Evolutionary conservation across 169 alveolate genomes (phyloP).

Genomic region (Eimeria sp.): DNA sequence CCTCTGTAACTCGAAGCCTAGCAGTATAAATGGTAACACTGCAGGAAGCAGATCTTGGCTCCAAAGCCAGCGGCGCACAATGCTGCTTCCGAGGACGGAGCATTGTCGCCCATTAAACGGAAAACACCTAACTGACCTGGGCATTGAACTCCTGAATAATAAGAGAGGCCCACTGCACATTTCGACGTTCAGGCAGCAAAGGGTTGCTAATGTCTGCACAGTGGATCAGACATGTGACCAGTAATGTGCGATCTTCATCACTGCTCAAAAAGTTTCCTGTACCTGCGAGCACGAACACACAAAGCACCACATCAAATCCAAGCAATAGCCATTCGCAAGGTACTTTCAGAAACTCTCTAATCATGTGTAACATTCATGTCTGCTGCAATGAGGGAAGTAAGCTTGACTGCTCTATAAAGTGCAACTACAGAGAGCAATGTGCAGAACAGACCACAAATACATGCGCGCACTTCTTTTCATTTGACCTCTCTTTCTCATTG

Average conservation of each 20-base stretch:
- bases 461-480: conserved; percentile 76
- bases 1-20: background rate
- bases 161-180: conserved; percentile 84
- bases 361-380: background rate
- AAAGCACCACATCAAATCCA: background rate
- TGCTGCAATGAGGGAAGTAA: background rate
- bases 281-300: background rate
- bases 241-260: conserved; percentile 76
- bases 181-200: conserved; percentile 70
- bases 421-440: background rate
- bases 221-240: conserved; percentile 81
- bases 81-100: background rate
- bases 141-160: conserved; percentile 83
- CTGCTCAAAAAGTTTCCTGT: conserved; percentile 51
- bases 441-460: background rate
- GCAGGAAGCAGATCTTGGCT: background rate
- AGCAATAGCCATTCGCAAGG: background rate
- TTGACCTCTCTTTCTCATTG: conserved; percentile 82
- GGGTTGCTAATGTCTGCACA: conserved; percentile 85
- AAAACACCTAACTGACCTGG: conserved; percentile 42
- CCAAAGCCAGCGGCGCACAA: background rate
- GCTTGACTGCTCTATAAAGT: background rate
- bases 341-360: background rate
- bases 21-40: background rate
- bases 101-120: background rate